Conservation (phyloP, 805 yeast genomes). For the Phaffomyces opuntiae region DNA sequence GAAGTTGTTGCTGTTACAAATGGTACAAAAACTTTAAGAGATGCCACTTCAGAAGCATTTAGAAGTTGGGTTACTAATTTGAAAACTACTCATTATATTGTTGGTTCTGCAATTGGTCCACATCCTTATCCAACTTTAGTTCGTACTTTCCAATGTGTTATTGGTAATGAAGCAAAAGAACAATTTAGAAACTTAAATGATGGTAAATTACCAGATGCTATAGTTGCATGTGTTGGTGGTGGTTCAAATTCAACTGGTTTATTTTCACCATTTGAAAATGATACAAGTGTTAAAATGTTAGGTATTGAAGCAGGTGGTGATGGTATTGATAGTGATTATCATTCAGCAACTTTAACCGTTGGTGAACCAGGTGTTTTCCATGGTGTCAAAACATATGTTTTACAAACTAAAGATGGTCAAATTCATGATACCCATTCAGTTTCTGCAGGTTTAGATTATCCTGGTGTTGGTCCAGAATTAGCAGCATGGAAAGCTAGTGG, state of each 20-base stretch:
- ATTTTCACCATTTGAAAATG: constrained; percentile 90
- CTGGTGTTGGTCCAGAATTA: constrained; percentile 98
- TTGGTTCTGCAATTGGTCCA: constrained; percentile 98
- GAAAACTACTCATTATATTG: constrained; percentile 84
- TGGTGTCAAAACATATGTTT: constrained; percentile 90
- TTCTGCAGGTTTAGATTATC: constrained; percentile 97
- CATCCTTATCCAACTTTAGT: constrained; percentile 98
- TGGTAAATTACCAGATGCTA: constrained; percentile 84
- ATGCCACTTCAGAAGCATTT: constrained; percentile 96
- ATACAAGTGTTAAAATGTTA: constrained; percentile 63
- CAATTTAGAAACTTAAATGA: constrained; percentile 75
- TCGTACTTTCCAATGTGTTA: constrained; percentile 95
- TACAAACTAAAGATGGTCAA: constrained; percentile 92
- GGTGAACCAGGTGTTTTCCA: constrained; percentile 98
- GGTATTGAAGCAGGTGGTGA: constrained; percentile 99
- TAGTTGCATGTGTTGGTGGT: constrained; percentile 99
- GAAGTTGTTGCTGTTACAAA: constrained; percentile 87
- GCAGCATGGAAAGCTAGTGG: constrained; percentile 94
- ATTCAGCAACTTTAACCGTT: constrained; percentile 91
- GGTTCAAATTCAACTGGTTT: constrained; percentile 96
- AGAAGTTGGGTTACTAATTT: constrained; percentile 91
- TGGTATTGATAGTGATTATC: constrained; percentile 82
- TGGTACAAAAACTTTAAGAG: constrained; percentile 95
- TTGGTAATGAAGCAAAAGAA: constrained; percentile 90
- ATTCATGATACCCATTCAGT: constrained; percentile 97